A percentile compares a stretch with the other conserved stretches of the same genome.
These are phyloP conservation scores for Fusarium globosum DNA, from an alignment of 2,329 filamentous ascomycete species.

Conservation along the genomic window DNA sequence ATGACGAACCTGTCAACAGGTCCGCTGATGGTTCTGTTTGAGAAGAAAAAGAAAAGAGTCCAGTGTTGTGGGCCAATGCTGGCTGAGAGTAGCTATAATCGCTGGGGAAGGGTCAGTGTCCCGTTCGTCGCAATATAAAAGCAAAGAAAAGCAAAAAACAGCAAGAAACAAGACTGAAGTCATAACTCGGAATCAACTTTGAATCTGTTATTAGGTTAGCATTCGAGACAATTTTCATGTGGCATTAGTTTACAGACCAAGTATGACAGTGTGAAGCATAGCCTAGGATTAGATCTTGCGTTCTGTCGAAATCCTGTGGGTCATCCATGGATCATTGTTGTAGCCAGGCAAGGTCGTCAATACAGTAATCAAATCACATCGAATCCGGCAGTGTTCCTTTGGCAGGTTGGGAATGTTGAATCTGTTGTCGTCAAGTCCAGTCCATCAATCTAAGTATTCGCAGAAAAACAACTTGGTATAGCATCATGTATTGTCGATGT, in stretches of 20 bases:
- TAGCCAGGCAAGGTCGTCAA: constrained; percentile 13
- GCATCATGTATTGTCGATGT: constrained; percentile 27
- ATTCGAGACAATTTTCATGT: constrained; percentile 16
- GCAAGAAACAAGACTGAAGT: constrained; percentile 36
- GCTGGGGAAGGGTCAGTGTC: constrained; percentile 67
- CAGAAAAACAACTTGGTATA: constrained; percentile 39
- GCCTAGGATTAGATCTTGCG: constrained; percentile 30
- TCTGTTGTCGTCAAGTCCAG: background rate
- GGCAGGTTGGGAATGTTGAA: background rate
- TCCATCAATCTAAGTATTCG: constrained; percentile 21
- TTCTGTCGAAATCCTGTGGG: constrained; percentile 30
- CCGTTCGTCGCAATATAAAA: constrained; percentile 59
- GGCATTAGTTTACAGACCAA: constrained; percentile 44
- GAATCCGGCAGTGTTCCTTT: constrained; percentile 25
- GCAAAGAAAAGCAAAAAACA: constrained; percentile 48
- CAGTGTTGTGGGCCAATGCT: constrained; percentile 61
- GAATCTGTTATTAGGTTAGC: constrained; percentile 57
- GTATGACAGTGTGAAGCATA: constrained; percentile 27
- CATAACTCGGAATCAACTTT: constrained; percentile 66
- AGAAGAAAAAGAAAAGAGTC: constrained; percentile 68
- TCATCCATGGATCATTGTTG: constrained; percentile 9
- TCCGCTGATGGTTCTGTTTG: constrained; percentile 69
- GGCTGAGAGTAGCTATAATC: constrained; percentile 67
- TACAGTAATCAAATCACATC: constrained; percentile 27
- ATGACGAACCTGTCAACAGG: constrained; percentile 65